A percentile compares a stretch with the other conserved stretches of the same genome.
Conservation (phyloP, 305 asterid species). For the Fraxinus platypoda region DNA sequence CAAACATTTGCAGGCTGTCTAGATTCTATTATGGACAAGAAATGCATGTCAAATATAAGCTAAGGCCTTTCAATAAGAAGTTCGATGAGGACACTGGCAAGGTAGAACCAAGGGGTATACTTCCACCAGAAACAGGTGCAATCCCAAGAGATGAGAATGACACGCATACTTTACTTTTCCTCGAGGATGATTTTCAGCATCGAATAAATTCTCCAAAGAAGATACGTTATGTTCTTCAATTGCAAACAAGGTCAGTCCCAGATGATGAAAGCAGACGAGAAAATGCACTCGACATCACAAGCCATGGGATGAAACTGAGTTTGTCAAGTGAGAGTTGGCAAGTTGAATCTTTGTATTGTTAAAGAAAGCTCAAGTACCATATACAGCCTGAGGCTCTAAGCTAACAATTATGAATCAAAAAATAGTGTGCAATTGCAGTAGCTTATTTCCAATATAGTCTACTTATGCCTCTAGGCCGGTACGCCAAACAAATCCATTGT, state of each 20-base stretch:
- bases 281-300: too few relatives aligned
- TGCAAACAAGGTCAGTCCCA: conserved; percentile 47
- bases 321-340: too few relatives aligned
- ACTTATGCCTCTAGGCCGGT: not conserved
- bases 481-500: not conserved
- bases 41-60: conserved; percentile 57
- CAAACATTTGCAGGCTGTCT: conserved; percentile 52
- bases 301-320: too few relatives aligned
- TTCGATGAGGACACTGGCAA: conserved; percentile 47
- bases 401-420: not conserved
- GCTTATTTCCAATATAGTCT: not conserved
- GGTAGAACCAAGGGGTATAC: conserved; percentile 57
- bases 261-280: conserved; percentile 31
- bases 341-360: too few relatives aligned
- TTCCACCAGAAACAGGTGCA: conserved; percentile 69
- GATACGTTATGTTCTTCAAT: conserved; percentile 49
- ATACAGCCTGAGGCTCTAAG: not conserved
- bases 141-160: conserved; percentile 60
- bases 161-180: conserved; percentile 54
- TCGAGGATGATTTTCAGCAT: conserved; percentile 50
- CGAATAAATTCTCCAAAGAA: conserved; percentile 37
- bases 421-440: not conserved
- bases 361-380: not conserved
- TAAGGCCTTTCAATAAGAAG: conserved; percentile 48
- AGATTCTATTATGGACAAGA: conserved; percentile 44